A percentile compares a stretch with the other conserved stretches of the same genome.
Evolutionary conservation across 1,284 basidiomycete species (phyloP).

Genomic region (Heterobasidion irregulare): DNA sequence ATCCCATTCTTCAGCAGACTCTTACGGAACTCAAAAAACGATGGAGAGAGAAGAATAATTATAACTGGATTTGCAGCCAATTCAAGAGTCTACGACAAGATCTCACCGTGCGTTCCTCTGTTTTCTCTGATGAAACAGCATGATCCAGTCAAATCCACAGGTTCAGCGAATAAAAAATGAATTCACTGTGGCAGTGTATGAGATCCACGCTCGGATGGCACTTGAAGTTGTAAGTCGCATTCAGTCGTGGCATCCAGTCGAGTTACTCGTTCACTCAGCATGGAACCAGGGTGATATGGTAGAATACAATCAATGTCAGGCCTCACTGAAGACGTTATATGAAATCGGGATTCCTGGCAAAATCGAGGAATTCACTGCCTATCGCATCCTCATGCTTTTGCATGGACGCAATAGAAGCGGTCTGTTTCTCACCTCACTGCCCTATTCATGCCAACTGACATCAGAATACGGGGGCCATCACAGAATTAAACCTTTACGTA

Average conservation of each 20-base stretch:
- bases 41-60: slow-evolving; percentile 82
- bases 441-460: slow-evolving; percentile 1
- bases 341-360: slow-evolving; percentile 88
- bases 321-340: slow-evolving; percentile 85
- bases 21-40: slow-evolving; percentile 82
- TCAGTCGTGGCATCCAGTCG: slow-evolving; percentile 1
- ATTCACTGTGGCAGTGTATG: slow-evolving; percentile 96
- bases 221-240: slow-evolving; percentile 71
- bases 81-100: slow-evolving; percentile 98
- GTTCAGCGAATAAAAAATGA: slow-evolving; percentile 99
- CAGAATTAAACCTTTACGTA: slow-evolving; percentile 93
- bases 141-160: slow-evolving; percentile 32
- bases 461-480: slow-evolving; percentile 2
- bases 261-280: slow-evolving; percentile 9
- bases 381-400: slow-evolving; percentile 92
- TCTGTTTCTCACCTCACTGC: slow-evolving; percentile 27
- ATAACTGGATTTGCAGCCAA: slow-evolving; percentile 95
- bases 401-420: slow-evolving; percentile 94
- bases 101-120: slow-evolving; percentile 68
- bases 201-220: slow-evolving; percentile 97
- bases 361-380: slow-evolving; percentile 93
- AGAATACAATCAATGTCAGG: slow-evolving; percentile 98
- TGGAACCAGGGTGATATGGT: slow-evolving; percentile 81
- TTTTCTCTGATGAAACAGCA: slow-evolving; percentile 7
- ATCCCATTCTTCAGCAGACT: slow-evolving; percentile 78